These are phyloP conservation scores for Polyporus arcularius DNA, from an alignment of 768 basidiomycete species.

Conservation along the genomic window DNA sequence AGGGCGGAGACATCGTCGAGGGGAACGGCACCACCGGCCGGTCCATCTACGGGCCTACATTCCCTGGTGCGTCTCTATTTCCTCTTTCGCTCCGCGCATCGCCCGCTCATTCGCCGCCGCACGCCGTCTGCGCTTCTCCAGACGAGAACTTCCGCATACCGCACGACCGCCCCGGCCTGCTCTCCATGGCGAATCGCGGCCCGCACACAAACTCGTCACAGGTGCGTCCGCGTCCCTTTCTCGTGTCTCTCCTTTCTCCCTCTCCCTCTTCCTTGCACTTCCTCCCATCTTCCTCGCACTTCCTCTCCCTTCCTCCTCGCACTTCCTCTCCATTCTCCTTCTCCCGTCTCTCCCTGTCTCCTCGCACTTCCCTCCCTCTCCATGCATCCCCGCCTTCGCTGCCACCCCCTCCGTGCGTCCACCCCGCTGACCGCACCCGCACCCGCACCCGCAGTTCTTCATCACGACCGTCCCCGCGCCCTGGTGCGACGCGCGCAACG, in stretches of 20 bases:
- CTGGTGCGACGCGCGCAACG: slow-evolving; percentile 45
- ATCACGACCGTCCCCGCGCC: slow-evolving; percentile 38
- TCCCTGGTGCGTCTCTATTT: slow-evolving; percentile 29
- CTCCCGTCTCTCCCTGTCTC: not conserved
- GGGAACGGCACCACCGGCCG: slow-evolving; percentile 38
- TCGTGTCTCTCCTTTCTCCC: not conserved
- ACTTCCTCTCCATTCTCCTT: not conserved
- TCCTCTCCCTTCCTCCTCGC: not conserved
- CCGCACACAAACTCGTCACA: slow-evolving; percentile 52
- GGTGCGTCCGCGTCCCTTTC: slow-evolving; percentile 28
- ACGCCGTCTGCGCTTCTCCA: slow-evolving; percentile 11
- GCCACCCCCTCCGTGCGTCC: not conserved
- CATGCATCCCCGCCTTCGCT: not conserved
- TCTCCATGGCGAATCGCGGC: slow-evolving; percentile 56
- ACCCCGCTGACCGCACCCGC: not conserved
- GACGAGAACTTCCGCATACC: slow-evolving; percentile 42
- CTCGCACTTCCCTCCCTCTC: not conserved
- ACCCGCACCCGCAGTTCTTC: slow-evolving; percentile 35
- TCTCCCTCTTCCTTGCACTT: not conserved
- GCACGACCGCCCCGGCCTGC: slow-evolving; percentile 40
- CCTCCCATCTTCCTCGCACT: not conserved
- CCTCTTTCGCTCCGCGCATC: not conserved
- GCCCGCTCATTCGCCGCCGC: not conserved
- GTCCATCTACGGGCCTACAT: slow-evolving; percentile 40
- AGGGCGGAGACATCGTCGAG: slow-evolving; percentile 41